Percentiles rank a stretch among this genome's conserved stretches.
Conservation (phyloP, 768 basidiomycete genomes). For the Neoboletus magnificus region DNA sequence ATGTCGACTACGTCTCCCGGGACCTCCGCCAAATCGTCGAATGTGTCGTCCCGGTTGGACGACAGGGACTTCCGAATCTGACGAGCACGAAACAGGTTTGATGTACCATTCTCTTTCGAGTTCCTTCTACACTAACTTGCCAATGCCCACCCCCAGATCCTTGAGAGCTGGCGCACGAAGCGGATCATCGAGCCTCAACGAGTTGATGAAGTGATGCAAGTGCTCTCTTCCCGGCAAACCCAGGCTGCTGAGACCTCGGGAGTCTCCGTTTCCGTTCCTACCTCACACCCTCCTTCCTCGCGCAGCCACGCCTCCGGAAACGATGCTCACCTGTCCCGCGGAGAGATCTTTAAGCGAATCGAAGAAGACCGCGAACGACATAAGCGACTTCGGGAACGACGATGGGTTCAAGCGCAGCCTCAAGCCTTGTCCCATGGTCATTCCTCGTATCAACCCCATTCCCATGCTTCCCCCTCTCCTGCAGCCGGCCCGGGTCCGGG, state of each 20-base stretch:
- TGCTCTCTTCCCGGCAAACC: slow-evolving; percentile 48
- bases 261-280: slow-evolving; percentile 18
- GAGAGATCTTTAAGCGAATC: slow-evolving; percentile 80
- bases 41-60: slow-evolving; percentile 83
- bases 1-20: slow-evolving; percentile 73
- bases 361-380: slow-evolving; percentile 92
- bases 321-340: slow-evolving; percentile 44
- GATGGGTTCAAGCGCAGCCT: slow-evolving; percentile 83
- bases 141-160: slow-evolving; percentile 43
- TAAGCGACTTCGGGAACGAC: slow-evolving; percentile 83
- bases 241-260: slow-evolving; percentile 14
- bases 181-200: slow-evolving; percentile 77
- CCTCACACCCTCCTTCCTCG: slow-evolving; percentile 12
- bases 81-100: slow-evolving; percentile 83
- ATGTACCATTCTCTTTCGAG: background rate
- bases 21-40: slow-evolving; percentile 79
- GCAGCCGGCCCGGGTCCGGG: no score
- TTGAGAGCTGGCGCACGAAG: slow-evolving; percentile 89
- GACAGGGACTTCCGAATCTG: slow-evolving; percentile 83
- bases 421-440: slow-evolving; percentile 26
- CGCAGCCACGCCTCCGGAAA: background rate
- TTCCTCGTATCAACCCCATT: background rate
- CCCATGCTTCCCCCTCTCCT: background rate
- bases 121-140: background rate
- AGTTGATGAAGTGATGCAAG: slow-evolving; percentile 64